phyloP scores from a whole-genome alignment of 2,329 filamentous ascomycete species.

The Akanthomyces muscarius region DNA sequence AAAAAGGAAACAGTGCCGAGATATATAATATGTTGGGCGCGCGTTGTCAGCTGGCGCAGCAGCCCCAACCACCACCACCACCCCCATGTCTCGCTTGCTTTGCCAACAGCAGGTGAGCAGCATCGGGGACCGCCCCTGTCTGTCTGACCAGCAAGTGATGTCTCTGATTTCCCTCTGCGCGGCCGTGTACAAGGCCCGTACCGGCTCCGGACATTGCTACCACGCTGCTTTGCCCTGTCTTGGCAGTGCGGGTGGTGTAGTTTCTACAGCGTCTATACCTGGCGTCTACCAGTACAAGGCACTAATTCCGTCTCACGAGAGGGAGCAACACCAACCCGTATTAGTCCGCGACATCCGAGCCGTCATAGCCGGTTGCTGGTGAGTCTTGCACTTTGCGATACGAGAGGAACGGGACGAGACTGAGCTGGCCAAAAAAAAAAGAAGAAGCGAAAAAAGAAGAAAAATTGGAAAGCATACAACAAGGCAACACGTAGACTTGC shows the following conservation, averaged over 20 bases:
- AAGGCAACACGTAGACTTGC: no score
- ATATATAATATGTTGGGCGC: no score
- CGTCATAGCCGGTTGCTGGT: conserved; percentile 1
- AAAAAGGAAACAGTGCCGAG: no score
- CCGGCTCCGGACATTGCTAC: conserved; percentile 10
- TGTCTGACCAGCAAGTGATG: background rate
- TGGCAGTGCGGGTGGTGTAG: background rate
- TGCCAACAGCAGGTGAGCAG: no score
- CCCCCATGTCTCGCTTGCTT: conserved; percentile 11
- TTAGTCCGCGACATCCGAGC: background rate
- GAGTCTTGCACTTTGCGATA: background rate
- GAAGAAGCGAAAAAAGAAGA: no score
- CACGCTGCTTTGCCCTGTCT: conserved; percentile 1
- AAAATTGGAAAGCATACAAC: no score
- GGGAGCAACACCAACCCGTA: background rate
- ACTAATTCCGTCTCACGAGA: no score
- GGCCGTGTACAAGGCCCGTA: conserved; percentile 11
- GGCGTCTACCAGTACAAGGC: background rate
- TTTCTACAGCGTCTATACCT: conserved; percentile 13
- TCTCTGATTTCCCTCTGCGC: background rate
- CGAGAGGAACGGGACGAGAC: no score
- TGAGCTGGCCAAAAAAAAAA: background rate
- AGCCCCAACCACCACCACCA: background rate
- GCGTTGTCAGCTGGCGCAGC: background rate
- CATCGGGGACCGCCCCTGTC: no score